Base-by-base conservation (phyloP, 805 yeast genomes). In the Candida argentea region DNA sequence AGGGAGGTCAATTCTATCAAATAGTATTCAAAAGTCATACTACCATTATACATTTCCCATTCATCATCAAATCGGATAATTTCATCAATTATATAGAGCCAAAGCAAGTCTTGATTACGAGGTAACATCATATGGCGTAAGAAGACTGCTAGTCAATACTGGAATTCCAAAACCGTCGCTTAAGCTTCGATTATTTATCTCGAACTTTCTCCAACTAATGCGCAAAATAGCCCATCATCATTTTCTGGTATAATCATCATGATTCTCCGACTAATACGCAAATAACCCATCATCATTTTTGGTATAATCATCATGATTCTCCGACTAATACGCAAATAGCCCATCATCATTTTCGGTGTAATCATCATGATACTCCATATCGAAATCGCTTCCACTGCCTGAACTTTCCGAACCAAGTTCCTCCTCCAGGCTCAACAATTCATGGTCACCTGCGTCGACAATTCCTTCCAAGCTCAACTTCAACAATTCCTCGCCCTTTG, bases 291-390 rank as follows among this genome's bases (percentile, higher is more conserved):
- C 73, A 14, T 64, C 65, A 39, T 61, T 60, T 31, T 77, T 91
- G 42, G 72, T 82, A 32, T 74, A 58, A 25, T 72, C 82, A 41
- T 74, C 83, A 35, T 58, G n/a, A n/a, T n/a, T n/a, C n/a, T n/a
- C n/a, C n/a, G 20, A 14, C 25, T 46, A 60, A 38, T 61, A 57
- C 33, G 59, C 60, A 51, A 64, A 58, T 46, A 70, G 47, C 34
- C 74, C 73, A 38, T 62, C 73, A 14, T 64, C 65, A 39, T 61
- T 60, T 31, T 77, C 91, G 42, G 72, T 82, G 33, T 74, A 58
- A 25, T 72, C 82, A 41, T 74, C 83, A 35, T 58, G 69, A 28
- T 46, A 63, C 9, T 48, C 53, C 24, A 40, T 45, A 28, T 60
- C 73, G 11, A 54, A 57, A 8, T 18, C 20, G 10, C 20, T 18